Conservation (phyloP, 306 rosid genomes). For the Corylus americana region DNA sequence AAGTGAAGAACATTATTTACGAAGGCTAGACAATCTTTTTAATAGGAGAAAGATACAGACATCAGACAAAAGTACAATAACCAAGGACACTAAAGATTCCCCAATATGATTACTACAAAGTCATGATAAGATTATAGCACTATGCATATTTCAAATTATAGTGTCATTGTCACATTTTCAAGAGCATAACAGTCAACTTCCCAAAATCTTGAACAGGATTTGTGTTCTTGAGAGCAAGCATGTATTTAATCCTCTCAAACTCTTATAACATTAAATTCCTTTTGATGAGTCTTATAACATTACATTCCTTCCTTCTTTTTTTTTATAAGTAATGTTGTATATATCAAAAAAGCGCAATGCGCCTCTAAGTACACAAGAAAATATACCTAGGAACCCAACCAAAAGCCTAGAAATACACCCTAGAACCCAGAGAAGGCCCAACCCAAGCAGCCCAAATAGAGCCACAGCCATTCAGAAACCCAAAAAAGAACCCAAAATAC, state of each 20-base stretch:
- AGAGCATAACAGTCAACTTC: conserved; percentile 1
- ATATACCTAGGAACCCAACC: no score
- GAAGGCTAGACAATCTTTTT: background rate
- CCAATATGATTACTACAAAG: background rate
- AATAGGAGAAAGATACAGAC: background rate
- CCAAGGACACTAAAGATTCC: background rate
- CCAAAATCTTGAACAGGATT: background rate
- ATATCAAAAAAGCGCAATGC: no score
- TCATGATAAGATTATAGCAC: background rate
- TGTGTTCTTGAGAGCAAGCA: background rate
- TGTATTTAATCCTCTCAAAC: background rate
- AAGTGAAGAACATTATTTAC: background rate
- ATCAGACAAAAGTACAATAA: background rate
- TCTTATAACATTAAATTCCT: background rate
- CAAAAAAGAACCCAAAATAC: no score
- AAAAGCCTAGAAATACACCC: no score
- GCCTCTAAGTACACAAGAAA: no score
- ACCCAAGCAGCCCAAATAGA: no score
- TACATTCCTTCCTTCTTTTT: background rate
- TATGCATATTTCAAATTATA: background rate
- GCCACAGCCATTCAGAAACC: no score
- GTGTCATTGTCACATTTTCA: background rate
- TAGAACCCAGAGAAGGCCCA: no score
- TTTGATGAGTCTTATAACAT: background rate
- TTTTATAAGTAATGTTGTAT: no score